Base-by-base conservation (phyloP, 225 moss, liverwort and hornwort genomes). In the Sphagnum contortum region DNA sequence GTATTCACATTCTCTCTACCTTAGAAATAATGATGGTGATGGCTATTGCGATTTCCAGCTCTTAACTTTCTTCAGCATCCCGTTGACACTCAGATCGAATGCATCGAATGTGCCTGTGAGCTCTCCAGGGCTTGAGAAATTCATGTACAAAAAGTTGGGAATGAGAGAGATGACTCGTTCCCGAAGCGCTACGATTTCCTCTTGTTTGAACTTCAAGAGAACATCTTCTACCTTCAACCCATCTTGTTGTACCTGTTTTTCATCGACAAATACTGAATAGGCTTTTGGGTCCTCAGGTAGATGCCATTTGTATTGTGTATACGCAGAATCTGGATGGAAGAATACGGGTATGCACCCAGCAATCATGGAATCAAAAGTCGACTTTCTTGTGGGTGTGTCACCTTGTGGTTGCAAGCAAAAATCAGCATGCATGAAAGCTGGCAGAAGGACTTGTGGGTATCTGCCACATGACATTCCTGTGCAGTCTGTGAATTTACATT, bases 341-440 rank as follows among this genome's bases (percentile, higher is more conserved):
- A 91, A 73, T 4, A 94, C 94, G 8, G 94, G 94, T 54, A 94
- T 91, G 60, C 90, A 79, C 9, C 94, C 94, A 45, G 94, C 73
- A 48, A 94, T 81, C 5, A 94, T 67, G 8, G 90, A 94, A 65
- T 94, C 94, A 58, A 94, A 89, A 5, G 91, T 91, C 9, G 94
- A 94, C 49, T 91, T 80, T 44, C 94, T 76, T 4, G 94, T 94
- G 14, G 86, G 74, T 9, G 86, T 91, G 49, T 94, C 94, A 5
- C 94, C 94, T 51, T 75, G 73, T 0, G 94, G 91, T 75, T 94
- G 91, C 79, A 94, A 71, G 65, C 91, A 94, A 61, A 94, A 94
- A 69, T 72, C 70, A 11, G 94, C 77, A 12, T 74, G 71, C 66
- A 94, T 47, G 4, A 87, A 80, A n/a, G 80, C 84, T 53, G 83